Conservation (phyloP, 768 basidiomycete species). For the Hemileccinum impolitum region DNA sequence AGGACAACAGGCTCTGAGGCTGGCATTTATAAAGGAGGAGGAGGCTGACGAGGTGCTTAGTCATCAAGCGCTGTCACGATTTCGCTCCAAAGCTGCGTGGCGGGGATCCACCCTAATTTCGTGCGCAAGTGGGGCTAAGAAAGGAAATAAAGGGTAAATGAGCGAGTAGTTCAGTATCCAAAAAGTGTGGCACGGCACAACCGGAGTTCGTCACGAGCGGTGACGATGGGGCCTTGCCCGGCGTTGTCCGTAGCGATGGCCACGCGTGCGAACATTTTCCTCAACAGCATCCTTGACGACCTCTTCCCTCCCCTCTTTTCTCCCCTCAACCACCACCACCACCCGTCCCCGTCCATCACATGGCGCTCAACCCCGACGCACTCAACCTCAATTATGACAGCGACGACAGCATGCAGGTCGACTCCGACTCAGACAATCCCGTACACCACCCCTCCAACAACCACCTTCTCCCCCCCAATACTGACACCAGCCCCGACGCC, state of each 20-base stretch:
- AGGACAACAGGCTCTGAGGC: too few relatives aligned
- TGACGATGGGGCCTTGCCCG: conserved; percentile 42
- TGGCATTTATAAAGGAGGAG: too few relatives aligned
- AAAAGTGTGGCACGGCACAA: conserved; percentile 31
- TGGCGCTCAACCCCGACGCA: conserved; percentile 39
- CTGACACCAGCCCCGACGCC: conserved; percentile 45
- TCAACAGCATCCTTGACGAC: conserved; percentile 41
- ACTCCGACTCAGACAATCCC: conserved; percentile 49
- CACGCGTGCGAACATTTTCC: conserved; percentile 41
- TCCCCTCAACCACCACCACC: conserved; percentile 37
- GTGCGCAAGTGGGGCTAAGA: background rate
- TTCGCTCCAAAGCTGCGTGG: conserved; percentile 15
- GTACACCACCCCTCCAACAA: conserved; percentile 8
- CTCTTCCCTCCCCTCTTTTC: conserved; percentile 32
- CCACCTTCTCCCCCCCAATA: conserved; percentile 15
- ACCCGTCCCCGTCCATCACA: conserved; percentile 23
- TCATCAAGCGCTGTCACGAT: too few relatives aligned
- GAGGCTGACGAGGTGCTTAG: too few relatives aligned
- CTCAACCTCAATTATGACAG: conserved; percentile 54
- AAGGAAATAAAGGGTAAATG: conserved; percentile 9
- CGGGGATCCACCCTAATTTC: too few relatives aligned
- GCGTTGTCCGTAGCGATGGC: conserved; percentile 42
- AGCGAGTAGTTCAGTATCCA: conserved; percentile 27
- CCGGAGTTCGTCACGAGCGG: conserved; percentile 41
- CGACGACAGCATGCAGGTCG: conserved; percentile 67